phyloP scores from a whole-genome alignment of 208 protist genomes.

The Crithidia sp. region DNA sequence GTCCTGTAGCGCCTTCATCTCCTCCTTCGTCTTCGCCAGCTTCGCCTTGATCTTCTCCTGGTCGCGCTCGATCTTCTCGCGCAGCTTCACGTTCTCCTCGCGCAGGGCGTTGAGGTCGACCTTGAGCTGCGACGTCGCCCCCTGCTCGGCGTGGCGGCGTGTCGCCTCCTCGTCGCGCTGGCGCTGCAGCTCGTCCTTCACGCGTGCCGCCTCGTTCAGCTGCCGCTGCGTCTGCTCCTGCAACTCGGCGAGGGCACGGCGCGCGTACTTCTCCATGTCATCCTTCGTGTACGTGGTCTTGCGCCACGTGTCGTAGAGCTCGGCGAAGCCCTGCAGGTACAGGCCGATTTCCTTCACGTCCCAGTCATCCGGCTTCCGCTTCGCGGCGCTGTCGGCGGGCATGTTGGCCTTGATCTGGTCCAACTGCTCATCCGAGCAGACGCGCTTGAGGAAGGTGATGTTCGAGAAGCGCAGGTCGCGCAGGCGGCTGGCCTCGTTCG shows the following conservation, averaged over 20 bases:
- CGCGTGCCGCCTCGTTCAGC: conserved; percentile 66
- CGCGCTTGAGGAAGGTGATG: conserved; percentile 90
- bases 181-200: conserved; percentile 67
- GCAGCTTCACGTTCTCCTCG: conserved; percentile 87
- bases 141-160: conserved; percentile 65
- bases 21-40: conserved; percentile 80
- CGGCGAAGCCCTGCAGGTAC: conserved; percentile 76
- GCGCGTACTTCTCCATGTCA: conserved; percentile 88
- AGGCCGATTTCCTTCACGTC: conserved; percentile 88
- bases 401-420: conserved; percentile 61
- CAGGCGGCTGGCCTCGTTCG: conserved; percentile 65
- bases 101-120: conserved; percentile 75
- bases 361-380: conserved; percentile 70
- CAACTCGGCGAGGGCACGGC: conserved; percentile 58
- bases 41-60: conserved; percentile 92
- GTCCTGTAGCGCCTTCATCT: conserved; percentile 76
- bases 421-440: conserved; percentile 79
- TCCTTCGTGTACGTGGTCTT: conserved; percentile 84
- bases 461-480: conserved; percentile 71
- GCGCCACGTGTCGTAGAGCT: conserved; percentile 80
- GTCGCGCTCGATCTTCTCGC: conserved; percentile 91
- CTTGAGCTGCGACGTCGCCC: conserved; percentile 77
- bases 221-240: conserved; percentile 79
- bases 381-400: conserved; percentile 73
- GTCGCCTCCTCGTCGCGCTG: conserved; percentile 77